A percentile compares a stretch with the other conserved stretches of the same genome.
These are phyloP conservation scores for Alternaria tenuissima DNA, from an alignment of 2,329 filamentous ascomycete genomes.

Conservation along the genomic window DNA sequence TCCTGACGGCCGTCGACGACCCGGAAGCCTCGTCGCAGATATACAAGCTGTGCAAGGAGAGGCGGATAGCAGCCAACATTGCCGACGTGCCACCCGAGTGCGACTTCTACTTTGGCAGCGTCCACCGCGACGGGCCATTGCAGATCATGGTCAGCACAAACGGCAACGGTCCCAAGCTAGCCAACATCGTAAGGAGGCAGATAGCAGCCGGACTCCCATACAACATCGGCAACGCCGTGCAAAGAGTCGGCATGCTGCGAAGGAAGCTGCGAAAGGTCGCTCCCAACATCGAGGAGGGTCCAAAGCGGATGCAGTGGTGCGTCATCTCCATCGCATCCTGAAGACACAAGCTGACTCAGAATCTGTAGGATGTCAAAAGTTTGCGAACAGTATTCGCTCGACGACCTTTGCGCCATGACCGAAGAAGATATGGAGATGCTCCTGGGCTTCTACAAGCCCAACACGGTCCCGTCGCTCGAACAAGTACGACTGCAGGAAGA, in stretches of 20 bases:
- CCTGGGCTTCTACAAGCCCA: conserved; percentile 73
- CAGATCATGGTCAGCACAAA: conserved; percentile 99
- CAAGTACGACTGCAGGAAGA: conserved; percentile 53
- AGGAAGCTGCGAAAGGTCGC: conserved; percentile 80
- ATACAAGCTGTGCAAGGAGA: conserved; percentile 92
- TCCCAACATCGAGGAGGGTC: conserved; percentile 74
- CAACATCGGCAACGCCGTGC: conserved; percentile 85
- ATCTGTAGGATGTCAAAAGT: conserved; percentile 82
- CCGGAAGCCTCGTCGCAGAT: conserved; percentile 87
- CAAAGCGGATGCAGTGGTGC: conserved; percentile 89
- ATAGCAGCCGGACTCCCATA: conserved; percentile 79
- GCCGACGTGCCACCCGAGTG: conserved; percentile 96
- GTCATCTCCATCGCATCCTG: background rate
- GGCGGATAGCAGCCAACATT: conserved; percentile 88
- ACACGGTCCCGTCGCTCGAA: conserved; percentile 54
- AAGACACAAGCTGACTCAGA: conserved; percentile 37
- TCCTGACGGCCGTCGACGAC: conserved; percentile 92
- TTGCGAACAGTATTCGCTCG: conserved; percentile 84
- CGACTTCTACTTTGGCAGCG: conserved; percentile 97
- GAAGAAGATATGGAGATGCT: conserved; percentile 83
- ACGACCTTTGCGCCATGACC: conserved; percentile 82
- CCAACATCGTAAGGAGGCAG: conserved; percentile 82
- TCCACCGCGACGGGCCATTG: conserved; percentile 91
- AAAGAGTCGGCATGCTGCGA: conserved; percentile 81
- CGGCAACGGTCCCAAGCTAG: conserved; percentile 90